Evolutionary conservation across 129 eudicot species (phyloP).

Genomic region (Centrapalus pauciflorus): DNA sequence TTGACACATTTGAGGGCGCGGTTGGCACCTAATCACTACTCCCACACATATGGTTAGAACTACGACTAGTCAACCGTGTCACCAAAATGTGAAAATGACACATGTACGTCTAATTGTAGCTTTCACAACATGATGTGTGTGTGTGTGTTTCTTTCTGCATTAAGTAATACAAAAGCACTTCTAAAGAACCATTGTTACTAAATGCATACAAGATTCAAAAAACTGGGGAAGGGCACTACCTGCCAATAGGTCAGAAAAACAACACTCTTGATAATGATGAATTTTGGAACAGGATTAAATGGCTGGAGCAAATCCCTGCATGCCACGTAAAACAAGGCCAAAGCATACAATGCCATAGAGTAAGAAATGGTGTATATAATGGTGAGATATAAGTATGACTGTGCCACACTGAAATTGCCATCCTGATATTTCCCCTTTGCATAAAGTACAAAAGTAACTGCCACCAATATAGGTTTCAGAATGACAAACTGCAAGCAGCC

Average conservation of each 20-base stretch:
- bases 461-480: conserved; percentile 78
- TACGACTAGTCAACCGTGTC: no score
- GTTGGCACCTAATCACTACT: no score
- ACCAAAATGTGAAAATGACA: no score
- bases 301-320: conserved; percentile 91
- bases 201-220: neutral
- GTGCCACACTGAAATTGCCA: conserved; percentile 71
- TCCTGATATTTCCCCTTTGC: conserved; percentile 81
- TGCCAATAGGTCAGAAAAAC: conserved; percentile 95
- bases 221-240: conserved; percentile 39
- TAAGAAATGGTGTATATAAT: conserved; percentile 81
- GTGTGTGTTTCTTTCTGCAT: neutral
- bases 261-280: conserved; percentile 80
- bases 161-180: neutral
- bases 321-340: conserved; percentile 84
- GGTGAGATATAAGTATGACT: conserved; percentile 78
- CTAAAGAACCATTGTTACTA: neutral
- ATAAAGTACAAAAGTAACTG: conserved; percentile 65
- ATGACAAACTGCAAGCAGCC: conserved; percentile 95
- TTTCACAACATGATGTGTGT: neutral
- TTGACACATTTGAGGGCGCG: no score
- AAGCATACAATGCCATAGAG: conserved; percentile 69
- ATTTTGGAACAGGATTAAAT: conserved; percentile 89
- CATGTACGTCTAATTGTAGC: no score
- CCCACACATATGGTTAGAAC: no score